Conservation (phyloP, 2,329 filamentous ascomycete species). For the Trichoderma brevicompactum region DNA sequence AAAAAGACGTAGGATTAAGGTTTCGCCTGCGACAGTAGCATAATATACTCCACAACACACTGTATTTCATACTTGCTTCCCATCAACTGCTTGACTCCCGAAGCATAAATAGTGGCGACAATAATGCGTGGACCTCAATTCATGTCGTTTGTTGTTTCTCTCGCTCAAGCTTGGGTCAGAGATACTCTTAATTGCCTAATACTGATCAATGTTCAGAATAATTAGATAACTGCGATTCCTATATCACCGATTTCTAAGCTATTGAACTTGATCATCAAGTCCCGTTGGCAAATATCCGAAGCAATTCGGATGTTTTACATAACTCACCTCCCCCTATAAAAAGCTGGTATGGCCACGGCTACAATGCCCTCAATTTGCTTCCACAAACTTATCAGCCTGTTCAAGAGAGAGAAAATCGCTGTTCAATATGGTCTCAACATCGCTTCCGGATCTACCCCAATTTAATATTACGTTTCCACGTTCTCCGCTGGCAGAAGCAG, state of each 20-base stretch:
- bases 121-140: too few relatives aligned
- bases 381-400: not conserved
- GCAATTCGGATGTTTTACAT: conserved; percentile 3
- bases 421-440: not conserved
- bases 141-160: too few relatives aligned
- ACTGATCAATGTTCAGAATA: not conserved
- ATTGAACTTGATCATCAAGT: not conserved
- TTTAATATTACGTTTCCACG: not conserved
- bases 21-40: too few relatives aligned
- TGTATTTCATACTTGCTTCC: too few relatives aligned
- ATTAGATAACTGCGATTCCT: not conserved
- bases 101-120: too few relatives aligned
- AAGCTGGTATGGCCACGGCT: too few relatives aligned
- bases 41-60: too few relatives aligned
- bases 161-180: not conserved
- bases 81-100: too few relatives aligned
- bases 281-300: not conserved
- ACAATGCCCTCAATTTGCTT: not conserved
- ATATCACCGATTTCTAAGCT: not conserved
- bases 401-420: not conserved
- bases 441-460: not conserved
- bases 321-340: not conserved
- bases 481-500: not conserved
- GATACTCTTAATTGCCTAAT: not conserved
- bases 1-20: too few relatives aligned